Conservation (phyloP, 345 rosid genomes). For the Euphorbia tirucalli region DNA sequence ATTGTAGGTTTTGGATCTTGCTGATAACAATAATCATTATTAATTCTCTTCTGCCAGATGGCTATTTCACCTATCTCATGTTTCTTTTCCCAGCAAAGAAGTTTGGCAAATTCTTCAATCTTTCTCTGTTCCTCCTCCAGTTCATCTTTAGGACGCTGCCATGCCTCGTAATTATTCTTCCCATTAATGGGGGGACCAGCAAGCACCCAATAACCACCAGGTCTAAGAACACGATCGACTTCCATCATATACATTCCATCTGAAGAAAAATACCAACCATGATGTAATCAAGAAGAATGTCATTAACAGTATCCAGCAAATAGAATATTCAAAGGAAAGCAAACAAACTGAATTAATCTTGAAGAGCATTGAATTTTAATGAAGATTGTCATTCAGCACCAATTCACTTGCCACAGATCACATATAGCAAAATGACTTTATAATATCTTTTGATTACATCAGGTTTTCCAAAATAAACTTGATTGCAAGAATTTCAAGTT, state of each 20-base stretch:
- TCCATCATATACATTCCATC: slow-evolving; percentile 39
- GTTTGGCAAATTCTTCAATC: slow-evolving; percentile 30
- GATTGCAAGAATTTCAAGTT: background rate
- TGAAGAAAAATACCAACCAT: slow-evolving; percentile 13
- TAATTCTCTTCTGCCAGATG: slow-evolving; percentile 32
- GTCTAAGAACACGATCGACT: slow-evolving; percentile 36
- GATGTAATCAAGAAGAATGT: background rate
- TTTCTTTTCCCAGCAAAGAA: slow-evolving; percentile 40
- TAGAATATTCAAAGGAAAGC: background rate
- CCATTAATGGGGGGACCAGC: slow-evolving; percentile 36
- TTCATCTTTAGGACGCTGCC: slow-evolving; percentile 34
- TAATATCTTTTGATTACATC: background rate
- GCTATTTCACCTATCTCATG: slow-evolving; percentile 33
- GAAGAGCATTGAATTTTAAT: background rate
- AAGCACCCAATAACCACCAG: slow-evolving; percentile 38
- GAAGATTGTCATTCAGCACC: background rate
- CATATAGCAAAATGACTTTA: background rate
- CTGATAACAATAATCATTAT: slow-evolving; percentile 18
- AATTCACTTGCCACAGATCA: background rate
- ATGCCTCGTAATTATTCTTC: slow-evolving; percentile 28
- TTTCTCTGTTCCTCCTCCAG: slow-evolving; percentile 28
- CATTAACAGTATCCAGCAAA: background rate
- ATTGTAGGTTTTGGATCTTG: slow-evolving; percentile 18
- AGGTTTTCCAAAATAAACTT: background rate
- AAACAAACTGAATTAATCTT: background rate